These are phyloP conservation scores for Cantharellus cinnabarinus DNA, from an alignment of 768 basidiomycete species.

Conservation along the genomic window DNA sequence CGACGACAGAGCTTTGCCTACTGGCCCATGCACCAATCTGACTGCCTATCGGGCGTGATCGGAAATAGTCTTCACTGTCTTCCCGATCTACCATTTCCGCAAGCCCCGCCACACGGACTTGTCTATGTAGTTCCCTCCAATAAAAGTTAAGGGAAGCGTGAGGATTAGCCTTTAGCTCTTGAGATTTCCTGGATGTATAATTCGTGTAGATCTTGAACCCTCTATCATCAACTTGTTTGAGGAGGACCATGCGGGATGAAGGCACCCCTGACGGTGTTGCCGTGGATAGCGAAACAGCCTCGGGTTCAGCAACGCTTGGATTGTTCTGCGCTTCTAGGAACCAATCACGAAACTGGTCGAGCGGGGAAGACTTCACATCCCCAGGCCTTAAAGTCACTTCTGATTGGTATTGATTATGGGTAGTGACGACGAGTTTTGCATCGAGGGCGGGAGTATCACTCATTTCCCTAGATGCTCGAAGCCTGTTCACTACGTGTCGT, in stretches of 20 bases:
- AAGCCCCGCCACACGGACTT: slow-evolving; percentile 65
- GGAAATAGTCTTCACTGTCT: slow-evolving; percentile 72
- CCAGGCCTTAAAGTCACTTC: slow-evolving; percentile 33
- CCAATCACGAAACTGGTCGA: slow-evolving; percentile 77
- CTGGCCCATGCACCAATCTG: slow-evolving; percentile 88
- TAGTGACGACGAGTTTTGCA: background rate
- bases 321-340: slow-evolving; percentile 39
- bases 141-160: slow-evolving; percentile 73
- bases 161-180: slow-evolving; percentile 57
- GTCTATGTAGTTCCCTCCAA: slow-evolving; percentile 69
- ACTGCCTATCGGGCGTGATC: slow-evolving; percentile 61
- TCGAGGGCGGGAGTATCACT: background rate
- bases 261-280: slow-evolving; percentile 54
- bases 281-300: slow-evolving; percentile 70
- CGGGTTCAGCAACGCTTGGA: slow-evolving; percentile 60
- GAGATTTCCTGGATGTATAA: slow-evolving; percentile 81
- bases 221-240: slow-evolving; percentile 70
- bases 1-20: slow-evolving; percentile 62
- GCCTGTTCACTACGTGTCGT: too few relatives aligned
- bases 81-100: slow-evolving; percentile 56
- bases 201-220: slow-evolving; percentile 98
- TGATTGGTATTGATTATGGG: background rate
- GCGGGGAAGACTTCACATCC: slow-evolving; percentile 42
- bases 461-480: too few relatives aligned
- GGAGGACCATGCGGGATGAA: slow-evolving; percentile 71